Base-by-base conservation (phyloP, 805 yeast species). In the Hanseniaspora valbyensis region DNA sequence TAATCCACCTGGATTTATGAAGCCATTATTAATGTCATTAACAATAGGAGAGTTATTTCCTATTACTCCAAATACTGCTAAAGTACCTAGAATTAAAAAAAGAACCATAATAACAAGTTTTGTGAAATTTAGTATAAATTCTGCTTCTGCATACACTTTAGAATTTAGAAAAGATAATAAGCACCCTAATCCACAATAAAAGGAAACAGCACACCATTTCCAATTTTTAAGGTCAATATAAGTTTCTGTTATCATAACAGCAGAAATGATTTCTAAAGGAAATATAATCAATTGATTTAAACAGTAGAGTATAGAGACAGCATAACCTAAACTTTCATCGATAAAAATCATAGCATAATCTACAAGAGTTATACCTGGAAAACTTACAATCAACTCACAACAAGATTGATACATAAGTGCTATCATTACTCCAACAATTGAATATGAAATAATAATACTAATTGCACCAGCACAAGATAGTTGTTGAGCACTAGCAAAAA, bases 271-370 rank as follows among this genome's bases (percentile, higher is more conserved):
- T 59, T 76, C 80, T 53, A 75, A 64, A 10, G 81, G 80, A 54
- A 76, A 59, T 6, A 74, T 75, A 54, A 72, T 69, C 32, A 74
- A 59, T 80, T 81, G 76, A 57, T 75, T 74, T 52, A 77, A 57
- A 45, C 77, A 72, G 57, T 76, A 77, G 56, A 74, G 72, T 73
- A 77, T 76, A 26, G 81, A 77, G 65, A 77, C 75, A 16, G 81
- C 76, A 61, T 78, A 79, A 38, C 81, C 83, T 66, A 77, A 66
- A 5, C 81, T 72, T 3, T 75, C 69, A 56, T 77, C 78, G 44
- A 80, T 68, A 57, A 81, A 75, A 56, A 85, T 67, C 50, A 76
- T 70, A 50, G 77, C 72, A 62, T 73, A 78, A 50, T 76, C 48
- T 10, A 42, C 21, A 29, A 42, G 36, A 10, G n/a, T 30, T 10